Evolutionary conservation across 495 filamentous ascomycete species (phyloP).

Genomic region (Podospora anserina): DNA sequence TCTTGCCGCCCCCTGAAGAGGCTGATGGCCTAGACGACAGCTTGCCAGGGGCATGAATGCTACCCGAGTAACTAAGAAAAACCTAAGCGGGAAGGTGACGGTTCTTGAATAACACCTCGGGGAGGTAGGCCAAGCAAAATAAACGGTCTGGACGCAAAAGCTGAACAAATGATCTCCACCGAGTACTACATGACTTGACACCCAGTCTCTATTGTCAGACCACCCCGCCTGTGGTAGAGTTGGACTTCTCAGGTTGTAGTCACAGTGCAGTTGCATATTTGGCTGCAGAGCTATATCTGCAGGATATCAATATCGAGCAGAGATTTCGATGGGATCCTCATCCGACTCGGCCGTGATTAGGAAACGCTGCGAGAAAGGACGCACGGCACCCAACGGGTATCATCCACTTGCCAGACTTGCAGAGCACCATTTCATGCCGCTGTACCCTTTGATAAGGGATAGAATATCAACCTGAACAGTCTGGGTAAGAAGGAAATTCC

Average conservation of each 20-base stretch:
- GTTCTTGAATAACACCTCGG: neutral
- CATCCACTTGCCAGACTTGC: neutral
- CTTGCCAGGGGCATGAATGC: neutral
- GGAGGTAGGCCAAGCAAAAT: neutral
- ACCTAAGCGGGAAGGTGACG: neutral
- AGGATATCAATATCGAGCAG: neutral
- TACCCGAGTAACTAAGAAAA: neutral
- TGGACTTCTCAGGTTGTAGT: neutral
- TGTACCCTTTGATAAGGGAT: too few relatives aligned
- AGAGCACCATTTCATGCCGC: too few relatives aligned
- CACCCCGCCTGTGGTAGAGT: too few relatives aligned
- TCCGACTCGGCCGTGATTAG: neutral
- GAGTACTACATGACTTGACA: neutral
- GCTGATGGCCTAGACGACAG: neutral
- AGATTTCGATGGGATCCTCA: neutral
- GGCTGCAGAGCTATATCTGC: neutral
- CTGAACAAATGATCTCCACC: neutral
- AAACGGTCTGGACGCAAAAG: slow-evolving; percentile 4
- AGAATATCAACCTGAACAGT: too few relatives aligned
- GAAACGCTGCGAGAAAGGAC: neutral
- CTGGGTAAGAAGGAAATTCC: too few relatives aligned
- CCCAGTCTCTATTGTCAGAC: neutral
- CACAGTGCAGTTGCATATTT: neutral
- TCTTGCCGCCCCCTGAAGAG: neutral
- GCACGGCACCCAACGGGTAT: neutral